Base-by-base conservation (phyloP, 2,329 filamentous ascomycete genomes). In the Aspergillus aculeatus region DNA sequence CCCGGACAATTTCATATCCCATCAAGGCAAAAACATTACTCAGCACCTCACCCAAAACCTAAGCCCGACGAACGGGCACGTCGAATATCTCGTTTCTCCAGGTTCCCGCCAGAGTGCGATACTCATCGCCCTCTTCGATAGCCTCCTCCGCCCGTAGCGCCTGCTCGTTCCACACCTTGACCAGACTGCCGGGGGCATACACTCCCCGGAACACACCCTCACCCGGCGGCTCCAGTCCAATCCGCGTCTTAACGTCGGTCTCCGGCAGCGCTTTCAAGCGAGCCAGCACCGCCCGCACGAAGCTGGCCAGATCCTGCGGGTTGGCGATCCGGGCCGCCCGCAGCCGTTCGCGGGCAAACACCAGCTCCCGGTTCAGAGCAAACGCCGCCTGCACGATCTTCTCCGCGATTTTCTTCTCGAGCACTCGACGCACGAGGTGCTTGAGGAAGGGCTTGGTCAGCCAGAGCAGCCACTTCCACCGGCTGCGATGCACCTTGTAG, bases 71-170 rank as follows among this genome's bases (percentile, higher is more conserved):
- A 16, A 61, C 63, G 14, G 66, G 63, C 60, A 83, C 71, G 66
- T 87, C 82, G 62, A 96, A 96, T n/a, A 96, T 88, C 50, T 86
- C 87, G 73, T 96, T 96, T 66, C 89, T 84, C 92, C 92, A 96
- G 0, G 89, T 77, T 29, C 60, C 57, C 16, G 66, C 66, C 52
- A 73, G 26, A 10, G 73, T 90, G 16, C 83, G 86, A 50, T 80
- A 80, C 57, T 87, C 84, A 70, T 87, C 87, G 5, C 73, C 73
- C 64, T 94, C 89, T 64, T 93, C 86, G 41, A 96, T 85, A 47
- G 86, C 83, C 74, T 96, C 90, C 21, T 82, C 82, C 0, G 91
- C 92, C 62, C 82, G 81, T 23, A 80, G 77, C 0, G 86, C 92
- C 76, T 96, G 89, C 64, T 92, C 88, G 65, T 94, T 86, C 91